These are phyloP conservation scores for Leccinum subrobustum DNA, from an alignment of 1,284 basidiomycete genomes.

Conservation along the genomic window DNA sequence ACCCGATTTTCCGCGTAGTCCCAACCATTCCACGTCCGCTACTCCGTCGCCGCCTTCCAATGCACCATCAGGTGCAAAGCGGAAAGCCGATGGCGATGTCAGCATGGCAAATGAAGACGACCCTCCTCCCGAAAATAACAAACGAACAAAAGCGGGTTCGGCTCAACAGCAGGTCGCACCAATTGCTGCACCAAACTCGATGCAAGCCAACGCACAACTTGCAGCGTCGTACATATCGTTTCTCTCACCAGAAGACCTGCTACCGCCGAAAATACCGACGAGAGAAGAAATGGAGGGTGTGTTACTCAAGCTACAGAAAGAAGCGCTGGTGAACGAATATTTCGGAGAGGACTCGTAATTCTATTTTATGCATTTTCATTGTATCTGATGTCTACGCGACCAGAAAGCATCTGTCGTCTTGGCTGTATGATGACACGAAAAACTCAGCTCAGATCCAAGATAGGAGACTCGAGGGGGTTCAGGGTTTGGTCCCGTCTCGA, in stretches of 20 bases:
- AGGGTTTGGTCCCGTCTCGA: constrained; percentile 24
- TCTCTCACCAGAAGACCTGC: constrained; percentile 67
- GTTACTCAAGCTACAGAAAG: constrained; percentile 78
- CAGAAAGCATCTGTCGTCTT: background rate
- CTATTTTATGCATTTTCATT: constrained; percentile 17
- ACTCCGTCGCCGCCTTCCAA: constrained; percentile 17
- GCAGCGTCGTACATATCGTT: constrained; percentile 76
- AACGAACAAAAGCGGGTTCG: constrained; percentile 21
- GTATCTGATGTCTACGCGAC: constrained; percentile 2
- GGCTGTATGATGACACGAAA: background rate
- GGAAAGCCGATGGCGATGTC: constrained; percentile 49
- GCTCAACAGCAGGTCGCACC: constrained; percentile 9
- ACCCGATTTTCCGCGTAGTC: constrained; percentile 47
- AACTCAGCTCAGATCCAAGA: constrained; percentile 13
- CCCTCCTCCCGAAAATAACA: constrained; percentile 17
- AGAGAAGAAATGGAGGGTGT: constrained; percentile 79
- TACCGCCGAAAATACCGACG: constrained; percentile 74
- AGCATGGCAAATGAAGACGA: constrained; percentile 31
- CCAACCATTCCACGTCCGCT: constrained; percentile 16
- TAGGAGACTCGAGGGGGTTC: constrained; percentile 18
- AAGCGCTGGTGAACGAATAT: constrained; percentile 82
- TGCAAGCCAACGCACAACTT: constrained; percentile 47
- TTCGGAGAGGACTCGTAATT: constrained; percentile 39
- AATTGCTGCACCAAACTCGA: constrained; percentile 26
- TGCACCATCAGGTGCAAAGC: constrained; percentile 39